Evolutionary conservation across 2,329 filamentous ascomycete species (phyloP), one percentile per base, ranked within the genome.

Genomic region (Nemania sp.): DNA sequence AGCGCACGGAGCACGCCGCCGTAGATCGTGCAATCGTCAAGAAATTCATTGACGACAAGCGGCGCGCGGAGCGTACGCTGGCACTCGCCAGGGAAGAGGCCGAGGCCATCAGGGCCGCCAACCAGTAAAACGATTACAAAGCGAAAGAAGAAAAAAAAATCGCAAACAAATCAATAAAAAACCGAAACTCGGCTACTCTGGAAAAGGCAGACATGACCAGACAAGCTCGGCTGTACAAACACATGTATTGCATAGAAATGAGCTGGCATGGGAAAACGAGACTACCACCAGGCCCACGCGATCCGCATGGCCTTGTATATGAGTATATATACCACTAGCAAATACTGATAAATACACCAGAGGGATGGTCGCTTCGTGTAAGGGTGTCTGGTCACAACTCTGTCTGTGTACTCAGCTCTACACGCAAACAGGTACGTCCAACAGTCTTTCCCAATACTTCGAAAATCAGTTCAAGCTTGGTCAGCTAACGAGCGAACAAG

Each of bases 41-140:
- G 69, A 81, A 81, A 66, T 78, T 81, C 57, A 77, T 84, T 62
- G 79, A 83, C 35, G 82, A 83, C 73, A 81, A 82, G 77, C 84
- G 84, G 77, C 82, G 81, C 70, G 87, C 91, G 76, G 81, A 85
- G 75, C 83, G 80, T 55, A 73, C 87, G 71, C 68, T 88, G 61
- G 77, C 77, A 60, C 74, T 83, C 73, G 86, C 86, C 15, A 82
- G 80, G 69, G 80, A 78, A 57, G 81, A 80, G 66, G 78, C 78
- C 42, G 78, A 80, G 40, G 76, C 77, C 54, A 74, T 81, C 69
- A 78, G 74, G 70, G 68, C 73, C 52, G 71, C 72, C 43, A 71
- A 71, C 59, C 59, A 72, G 55, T 72, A 69, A 67, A 56, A 35
- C 10, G 43, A 50, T n/a, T 3, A 18, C 12, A 11, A 43, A 48